These are phyloP conservation scores for Xylaria sp. DNA, from an alignment of 2,329 filamentous ascomycete species.

Conservation along the genomic window DNA sequence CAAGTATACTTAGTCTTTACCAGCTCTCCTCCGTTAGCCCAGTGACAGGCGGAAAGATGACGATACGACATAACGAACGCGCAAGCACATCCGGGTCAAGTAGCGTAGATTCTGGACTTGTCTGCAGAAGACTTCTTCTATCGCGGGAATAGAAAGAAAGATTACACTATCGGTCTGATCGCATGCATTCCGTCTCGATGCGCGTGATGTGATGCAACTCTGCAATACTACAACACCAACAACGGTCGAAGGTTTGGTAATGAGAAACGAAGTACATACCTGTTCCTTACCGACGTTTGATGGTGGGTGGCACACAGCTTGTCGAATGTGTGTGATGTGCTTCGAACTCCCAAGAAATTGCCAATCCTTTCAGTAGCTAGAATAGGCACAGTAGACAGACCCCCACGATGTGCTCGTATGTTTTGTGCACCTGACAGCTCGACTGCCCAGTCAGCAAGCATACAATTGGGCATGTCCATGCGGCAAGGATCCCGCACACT, in stretches of 20 bases:
- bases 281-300: neutral
- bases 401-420: constrained; percentile 27
- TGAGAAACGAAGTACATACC: neutral
- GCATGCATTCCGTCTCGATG: constrained; percentile 6
- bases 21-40: neutral
- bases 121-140: neutral
- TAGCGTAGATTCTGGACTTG: neutral
- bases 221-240: constrained; percentile 26
- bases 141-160: constrained; percentile 1
- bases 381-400: constrained; percentile 1
- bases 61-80: neutral
- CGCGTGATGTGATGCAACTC: constrained; percentile 25
- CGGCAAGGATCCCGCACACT: constrained; percentile 12
- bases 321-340: neutral
- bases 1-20: neutral
- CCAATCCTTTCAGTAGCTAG: constrained; percentile 7
- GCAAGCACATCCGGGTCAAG: neutral
- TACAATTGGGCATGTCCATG: constrained; percentile 22
- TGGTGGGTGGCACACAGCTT: constrained; percentile 2
- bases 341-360: constrained; percentile 6
- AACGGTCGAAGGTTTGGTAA: constrained; percentile 12
- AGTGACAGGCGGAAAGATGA: neutral
- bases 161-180: constrained; percentile 7
- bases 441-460: constrained; percentile 11
- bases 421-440: constrained; percentile 30